Base-by-base conservation (phyloP, 2,329 filamentous ascomycete species). In the Paecilomyces variotii region DNA sequence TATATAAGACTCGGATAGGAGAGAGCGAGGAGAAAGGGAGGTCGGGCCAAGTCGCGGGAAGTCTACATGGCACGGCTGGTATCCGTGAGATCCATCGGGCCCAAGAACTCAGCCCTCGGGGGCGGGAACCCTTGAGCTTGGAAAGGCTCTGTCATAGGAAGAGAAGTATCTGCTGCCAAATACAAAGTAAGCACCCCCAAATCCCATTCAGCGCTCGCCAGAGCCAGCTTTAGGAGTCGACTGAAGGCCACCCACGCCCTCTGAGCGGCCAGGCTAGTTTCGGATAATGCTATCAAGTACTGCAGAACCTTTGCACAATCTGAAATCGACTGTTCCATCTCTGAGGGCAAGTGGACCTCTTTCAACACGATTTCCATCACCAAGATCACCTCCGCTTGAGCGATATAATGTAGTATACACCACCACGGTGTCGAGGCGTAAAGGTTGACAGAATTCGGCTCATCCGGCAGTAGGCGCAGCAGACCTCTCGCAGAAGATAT, bases 351-450 rank as follows among this genome's bases (percentile, higher is more conserved):
- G 58, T 73, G 70, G 27, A 56, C 56, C 3, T 61, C 54, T 14
- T 68, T 62, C 54, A 69, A 69, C 9, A 68, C 69, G 4, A 76
- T 56, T 57, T 76, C 74, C 4, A 74, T 66, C 59, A 76, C 64
- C 11, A 77, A 63, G 27, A 77, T 61, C 1, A 69, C 65, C 3
- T 70, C 63, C 4, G 73, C 70, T 63, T 77, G 75, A 65, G 75
- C 72, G 11, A 78, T 64, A 53, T 70, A 67, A 56, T 76, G 74
- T 14, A 76, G 62, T n/a, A 73, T 62, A 14, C 68, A 70, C 73
- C 74, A 76, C 74, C 74, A 77, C 3, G 75, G 74, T 1, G 69
- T 69, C 25, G 68, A 64, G 35, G 69, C 59, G 56, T 75, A 74
- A 2, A 68, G 56, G 5, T 59, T 56, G 14, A 61, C 59, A 10